Base-by-base conservation (phyloP, 1,139 yeast genomes). In the Kurtzmaniella quercitrusa region DNA sequence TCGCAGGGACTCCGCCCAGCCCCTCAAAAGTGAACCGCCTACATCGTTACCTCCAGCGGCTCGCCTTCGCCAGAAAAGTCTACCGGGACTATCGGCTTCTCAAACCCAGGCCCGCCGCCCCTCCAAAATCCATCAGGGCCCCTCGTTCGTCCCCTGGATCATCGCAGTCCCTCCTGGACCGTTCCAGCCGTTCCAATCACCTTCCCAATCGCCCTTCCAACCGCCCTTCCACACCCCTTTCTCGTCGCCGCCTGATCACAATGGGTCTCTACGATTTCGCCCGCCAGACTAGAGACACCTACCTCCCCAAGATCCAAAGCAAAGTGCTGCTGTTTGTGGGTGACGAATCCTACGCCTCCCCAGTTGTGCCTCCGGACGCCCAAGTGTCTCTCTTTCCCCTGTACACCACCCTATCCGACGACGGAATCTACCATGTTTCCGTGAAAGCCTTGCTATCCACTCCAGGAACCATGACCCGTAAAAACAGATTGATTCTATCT, bases 401-500 rank as follows among this genome's bases (percentile, higher is more conserved):
- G 5, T 87, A 84, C 58, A 75, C 89, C 0, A 65, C 84, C 17
- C 53, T 51, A 10, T 23, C 31, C 18, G 33, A 62, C 9, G 60
- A 58, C 6, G 56, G 54, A 18, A 47, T 51, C 8, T 81, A 66
- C 56, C 70, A 74, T 41, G 82, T 90, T 1, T 81, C 82, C 42
- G 79, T 89, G 2, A 75, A 86, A 40, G 96, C 96, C 3, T 79
- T 85, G 77, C 72, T 88, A 9, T 79, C 74, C 46, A 71, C 87
- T 38, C 90, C 90, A 0, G 94, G 93, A 1, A 70, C 74, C 9
- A 75, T 82, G 71, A 77, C 80, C 25, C 68, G 95, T 41, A 86
- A 85, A 56, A 86, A 89, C 58, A 67, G 83, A 50, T 62, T 90
- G 43, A 69, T 89, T 29, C 58, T 85, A 34, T 75, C 90, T 1